These are phyloP conservation scores for Sclerospora graminicola DNA, from an alignment of 352 stramenopile genomes.

Conservation along the genomic window DNA sequence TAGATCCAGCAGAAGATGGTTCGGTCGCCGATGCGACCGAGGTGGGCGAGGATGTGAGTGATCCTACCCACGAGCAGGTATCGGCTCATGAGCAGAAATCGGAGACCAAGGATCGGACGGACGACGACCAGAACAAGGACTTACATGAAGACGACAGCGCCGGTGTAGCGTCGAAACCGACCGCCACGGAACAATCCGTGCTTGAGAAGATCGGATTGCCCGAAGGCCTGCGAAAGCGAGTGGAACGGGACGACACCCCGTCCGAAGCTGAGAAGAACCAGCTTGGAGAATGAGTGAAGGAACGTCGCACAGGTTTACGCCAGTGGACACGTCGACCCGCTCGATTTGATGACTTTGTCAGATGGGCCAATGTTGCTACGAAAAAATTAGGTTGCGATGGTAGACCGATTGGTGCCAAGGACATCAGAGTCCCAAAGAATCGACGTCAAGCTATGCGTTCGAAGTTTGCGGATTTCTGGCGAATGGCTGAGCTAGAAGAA, in stretches of 20 bases:
- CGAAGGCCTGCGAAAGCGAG: neutral
- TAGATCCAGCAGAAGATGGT: too few relatives aligned
- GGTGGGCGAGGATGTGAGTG: too few relatives aligned
- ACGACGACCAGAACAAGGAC: too few relatives aligned
- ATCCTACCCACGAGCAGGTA: too few relatives aligned
- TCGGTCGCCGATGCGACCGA: too few relatives aligned
- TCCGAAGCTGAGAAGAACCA: neutral
- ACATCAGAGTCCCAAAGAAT: neutral
- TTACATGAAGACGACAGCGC: neutral
- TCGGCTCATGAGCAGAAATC: too few relatives aligned
- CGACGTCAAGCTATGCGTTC: neutral
- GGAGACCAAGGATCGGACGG: too few relatives aligned
- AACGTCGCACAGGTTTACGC: neutral
- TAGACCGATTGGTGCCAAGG: neutral
- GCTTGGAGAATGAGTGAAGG: neutral
- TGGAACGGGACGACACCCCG: too few relatives aligned
- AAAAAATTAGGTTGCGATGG: neutral
- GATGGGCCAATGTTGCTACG: neutral
- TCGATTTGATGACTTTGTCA: neutral
- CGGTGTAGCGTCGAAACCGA: neutral
- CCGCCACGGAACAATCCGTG: neutral
- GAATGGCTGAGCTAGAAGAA: constrained; percentile 1
- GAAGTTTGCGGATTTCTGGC: neutral
- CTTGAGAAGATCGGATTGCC: neutral
- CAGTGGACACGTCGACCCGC: neutral